phyloP scores from a whole-genome alignment of 116 monocot species.

The Dioscorea cayenensis region DNA sequence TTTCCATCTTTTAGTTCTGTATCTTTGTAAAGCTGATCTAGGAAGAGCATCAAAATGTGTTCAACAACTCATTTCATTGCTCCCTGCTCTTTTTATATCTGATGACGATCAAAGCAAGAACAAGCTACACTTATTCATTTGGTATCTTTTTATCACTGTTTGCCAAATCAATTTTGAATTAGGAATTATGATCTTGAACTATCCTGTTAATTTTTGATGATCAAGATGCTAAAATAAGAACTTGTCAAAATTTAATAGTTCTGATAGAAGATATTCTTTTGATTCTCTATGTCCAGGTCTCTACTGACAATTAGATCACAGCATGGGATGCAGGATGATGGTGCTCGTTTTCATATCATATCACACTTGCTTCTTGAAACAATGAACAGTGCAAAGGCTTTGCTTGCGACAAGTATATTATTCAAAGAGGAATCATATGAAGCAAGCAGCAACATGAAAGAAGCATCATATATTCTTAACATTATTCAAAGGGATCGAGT shows the following conservation, averaged over 20 bases:
- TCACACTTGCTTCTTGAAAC: slow-evolving; percentile 80
- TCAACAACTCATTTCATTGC: slow-evolving; percentile 72
- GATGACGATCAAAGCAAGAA: slow-evolving; percentile 96
- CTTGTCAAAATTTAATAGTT: not conserved
- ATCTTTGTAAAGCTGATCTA: slow-evolving; percentile 69
- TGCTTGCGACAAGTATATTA: slow-evolving; percentile 65
- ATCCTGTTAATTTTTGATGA: not conserved
- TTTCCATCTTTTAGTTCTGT: slow-evolving; percentile 75
- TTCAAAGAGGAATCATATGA: slow-evolving; percentile 60
- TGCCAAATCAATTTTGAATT: not conserved
- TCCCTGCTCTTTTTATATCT: slow-evolving; percentile 65
- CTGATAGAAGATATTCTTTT: slow-evolving; percentile 1
- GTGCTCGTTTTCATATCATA: slow-evolving; percentile 73
- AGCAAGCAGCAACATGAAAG: slow-evolving; percentile 40
- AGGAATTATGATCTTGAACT: not conserved
- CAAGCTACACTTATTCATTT: slow-evolving; percentile 78
- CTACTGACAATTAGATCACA: slow-evolving; percentile 54
- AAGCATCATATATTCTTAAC: slow-evolving; percentile 51
- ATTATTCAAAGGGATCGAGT: slow-evolving; percentile 80
- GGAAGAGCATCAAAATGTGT: slow-evolving; percentile 73
- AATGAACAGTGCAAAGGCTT: slow-evolving; percentile 58
- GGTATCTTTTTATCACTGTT: slow-evolving; percentile 31
- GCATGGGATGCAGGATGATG: slow-evolving; percentile 49
- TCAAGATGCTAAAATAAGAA: not conserved
- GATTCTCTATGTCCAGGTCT: slow-evolving; percentile 41